Percentiles rank a stretch among this genome's conserved stretches.
Conservation (phyloP, 2,329 filamentous ascomycete species). For the Cadophora luteo-olivacea region DNA sequence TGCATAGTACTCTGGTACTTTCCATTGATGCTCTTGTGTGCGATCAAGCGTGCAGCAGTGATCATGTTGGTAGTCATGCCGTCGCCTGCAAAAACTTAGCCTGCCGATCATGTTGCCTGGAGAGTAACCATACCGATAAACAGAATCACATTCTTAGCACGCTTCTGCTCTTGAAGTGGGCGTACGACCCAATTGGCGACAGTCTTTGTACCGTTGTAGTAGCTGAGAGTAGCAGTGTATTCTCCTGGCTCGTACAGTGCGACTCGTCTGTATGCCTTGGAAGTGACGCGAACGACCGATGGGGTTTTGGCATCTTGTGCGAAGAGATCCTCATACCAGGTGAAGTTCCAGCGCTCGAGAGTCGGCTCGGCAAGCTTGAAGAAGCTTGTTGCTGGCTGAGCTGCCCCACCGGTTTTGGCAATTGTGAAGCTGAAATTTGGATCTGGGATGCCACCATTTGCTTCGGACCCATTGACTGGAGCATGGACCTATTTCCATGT, state of each 20-base stretch:
- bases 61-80: slow-evolving; percentile 81
- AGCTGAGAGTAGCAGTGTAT: slow-evolving; percentile 77
- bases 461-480: slow-evolving; percentile 81
- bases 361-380: slow-evolving; percentile 74
- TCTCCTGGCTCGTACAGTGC: slow-evolving; percentile 80
- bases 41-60: slow-evolving; percentile 80
- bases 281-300: slow-evolving; percentile 78
- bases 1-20: slow-evolving; percentile 79
- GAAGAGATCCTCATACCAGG: slow-evolving; percentile 86
- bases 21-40: slow-evolving; percentile 83
- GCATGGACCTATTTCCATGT: slow-evolving; percentile 65
- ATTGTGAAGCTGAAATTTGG: slow-evolving; percentile 79
- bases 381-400: slow-evolving; percentile 65
- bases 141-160: slow-evolving; percentile 84
- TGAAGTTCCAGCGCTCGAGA: slow-evolving; percentile 82
- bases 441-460: slow-evolving; percentile 70
- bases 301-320: slow-evolving; percentile 73
- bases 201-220: slow-evolving; percentile 76
- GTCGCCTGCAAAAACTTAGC: slow-evolving; percentile 46
- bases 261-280: slow-evolving; percentile 79
- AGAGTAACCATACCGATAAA: too few species aligned
- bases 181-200: slow-evolving; percentile 80
- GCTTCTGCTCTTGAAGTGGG: slow-evolving; percentile 70
- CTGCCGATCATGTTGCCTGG: too few species aligned
- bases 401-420: slow-evolving; percentile 63